phyloP scores from a whole-genome alignment of 441 rosid species.

The Bruguiera hainesii region DNA sequence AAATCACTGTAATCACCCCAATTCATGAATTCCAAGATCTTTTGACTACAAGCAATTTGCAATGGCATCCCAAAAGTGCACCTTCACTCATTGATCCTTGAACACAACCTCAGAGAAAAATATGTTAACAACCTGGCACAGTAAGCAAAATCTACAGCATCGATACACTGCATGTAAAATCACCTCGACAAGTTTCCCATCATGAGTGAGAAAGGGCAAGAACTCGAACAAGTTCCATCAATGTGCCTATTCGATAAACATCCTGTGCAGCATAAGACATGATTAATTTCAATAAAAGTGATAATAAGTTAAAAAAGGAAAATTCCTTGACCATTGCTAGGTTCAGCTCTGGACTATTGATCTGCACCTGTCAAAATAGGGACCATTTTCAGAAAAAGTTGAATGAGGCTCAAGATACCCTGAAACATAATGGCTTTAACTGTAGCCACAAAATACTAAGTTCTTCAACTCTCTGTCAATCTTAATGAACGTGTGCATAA shows the following conservation, averaged over 20 bases:
- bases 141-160: not conserved
- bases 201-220: constrained; percentile 89
- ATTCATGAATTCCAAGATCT: constrained; percentile 93
- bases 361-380: constrained; percentile 64
- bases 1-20: constrained; percentile 80
- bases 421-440: not conserved
- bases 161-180: not conserved
- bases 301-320: constrained; percentile 7
- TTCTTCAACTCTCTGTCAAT: no score
- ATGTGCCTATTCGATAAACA: constrained; percentile 91
- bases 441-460: not conserved
- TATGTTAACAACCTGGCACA: constrained; percentile 10
- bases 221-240: constrained; percentile 85
- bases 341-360: constrained; percentile 84
- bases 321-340: constrained; percentile 75
- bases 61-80: constrained; percentile 93
- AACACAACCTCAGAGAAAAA: constrained; percentile 66
- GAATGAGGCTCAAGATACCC: not conserved
- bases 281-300: constrained; percentile 16
- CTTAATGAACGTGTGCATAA: no score
- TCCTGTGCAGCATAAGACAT: constrained; percentile 54
- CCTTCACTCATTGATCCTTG: constrained; percentile 98
- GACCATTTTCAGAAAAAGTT: constrained; percentile 9
- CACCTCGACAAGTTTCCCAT: constrained; percentile 94
- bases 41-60: constrained; percentile 84